Percentiles rank a stretch among this genome's conserved stretches.
Conservation (phyloP, 176 grass and related monocot species). For the Oryza glumipatula region DNA sequence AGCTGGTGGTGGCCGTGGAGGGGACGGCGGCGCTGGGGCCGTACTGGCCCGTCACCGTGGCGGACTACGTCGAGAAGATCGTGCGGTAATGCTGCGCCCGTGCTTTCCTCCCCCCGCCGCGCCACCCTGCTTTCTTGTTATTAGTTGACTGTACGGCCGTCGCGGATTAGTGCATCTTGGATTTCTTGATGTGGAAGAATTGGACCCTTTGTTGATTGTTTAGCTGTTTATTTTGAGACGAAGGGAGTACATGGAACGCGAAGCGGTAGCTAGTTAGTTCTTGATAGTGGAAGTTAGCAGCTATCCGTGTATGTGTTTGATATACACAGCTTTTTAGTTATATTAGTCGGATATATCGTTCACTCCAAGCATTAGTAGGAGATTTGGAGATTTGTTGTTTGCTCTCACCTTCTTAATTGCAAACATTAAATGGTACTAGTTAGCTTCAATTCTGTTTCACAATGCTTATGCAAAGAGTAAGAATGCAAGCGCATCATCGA, state of each 20-base stretch:
- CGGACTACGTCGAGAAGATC: conserved; percentile 94
- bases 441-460: neutral
- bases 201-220: neutral
- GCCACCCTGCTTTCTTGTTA: neutral
- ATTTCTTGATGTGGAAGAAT: neutral
- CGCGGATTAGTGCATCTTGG: neutral
- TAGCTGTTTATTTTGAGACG: neutral
- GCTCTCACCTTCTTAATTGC: neutral
- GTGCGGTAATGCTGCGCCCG: conserved; percentile 56
- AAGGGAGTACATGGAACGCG: neutral
- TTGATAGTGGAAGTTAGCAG: neutral
- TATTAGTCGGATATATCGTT: neutral
- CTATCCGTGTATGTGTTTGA: neutral
- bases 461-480: neutral
- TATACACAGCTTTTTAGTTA: neutral
- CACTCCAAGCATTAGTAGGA: neutral
- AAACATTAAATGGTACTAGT: neutral
- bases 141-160: neutral
- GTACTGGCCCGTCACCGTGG: conserved; percentile 65
- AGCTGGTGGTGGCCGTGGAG: conserved; percentile 86
- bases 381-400: neutral
- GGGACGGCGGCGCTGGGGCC: conserved; percentile 77
- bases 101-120: neutral
- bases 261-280: neutral
- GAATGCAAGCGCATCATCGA: neutral